Base-by-base conservation (phyloP, 306 rosid genomes). In the Cucurbita ficifolia region DNA sequence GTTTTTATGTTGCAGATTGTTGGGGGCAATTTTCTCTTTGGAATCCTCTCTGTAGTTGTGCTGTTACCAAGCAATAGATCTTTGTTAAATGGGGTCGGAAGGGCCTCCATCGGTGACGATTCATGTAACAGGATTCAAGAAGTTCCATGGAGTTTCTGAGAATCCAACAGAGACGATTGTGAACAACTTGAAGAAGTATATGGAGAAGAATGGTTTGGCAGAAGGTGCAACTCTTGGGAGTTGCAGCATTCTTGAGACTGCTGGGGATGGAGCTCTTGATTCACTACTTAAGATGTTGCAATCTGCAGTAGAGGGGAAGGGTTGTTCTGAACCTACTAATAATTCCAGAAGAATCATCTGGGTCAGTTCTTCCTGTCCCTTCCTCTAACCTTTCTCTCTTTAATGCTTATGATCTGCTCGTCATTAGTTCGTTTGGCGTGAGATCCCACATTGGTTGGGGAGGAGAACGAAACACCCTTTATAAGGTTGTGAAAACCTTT, bases 141-240 rank as follows among this genome's bases (percentile, higher is more conserved):
- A 89, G 85, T 94, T 94, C 84, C 97, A 94, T 57, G 97, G 98
- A 75, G 97, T 94, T 86, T 88, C 95, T 0, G 96, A 89, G 79
- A 94, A 94, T 81, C 98, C 98, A 4, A 94, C 98, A 0, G 97
- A 94, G 83, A 81, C 86, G 3, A 82, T 90, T 63, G 96, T 86
- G 64, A 78, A 61, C 79, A 86, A 88, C 42, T 87, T 94, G 73
- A 58, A 43, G 24, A 87, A 90, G 75, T 90, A 87, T 79, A n/a
- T 88, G 87, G 84, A 75, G 76, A 89, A 89, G 77, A 81, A 82
- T 76, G 96, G 98, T 39, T 83, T 86, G 24, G 97, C 97, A 12
- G 88, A 89, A 81, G 92, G 96, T 76, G 75, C 89, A 79, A 80
- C 70, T 74, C 81, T 94, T 81, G 97, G 96, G 75, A 84, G 89